phyloP scores from a whole-genome alignment of 768 basidiomycete genomes.

The Suillus clintonianus region DNA sequence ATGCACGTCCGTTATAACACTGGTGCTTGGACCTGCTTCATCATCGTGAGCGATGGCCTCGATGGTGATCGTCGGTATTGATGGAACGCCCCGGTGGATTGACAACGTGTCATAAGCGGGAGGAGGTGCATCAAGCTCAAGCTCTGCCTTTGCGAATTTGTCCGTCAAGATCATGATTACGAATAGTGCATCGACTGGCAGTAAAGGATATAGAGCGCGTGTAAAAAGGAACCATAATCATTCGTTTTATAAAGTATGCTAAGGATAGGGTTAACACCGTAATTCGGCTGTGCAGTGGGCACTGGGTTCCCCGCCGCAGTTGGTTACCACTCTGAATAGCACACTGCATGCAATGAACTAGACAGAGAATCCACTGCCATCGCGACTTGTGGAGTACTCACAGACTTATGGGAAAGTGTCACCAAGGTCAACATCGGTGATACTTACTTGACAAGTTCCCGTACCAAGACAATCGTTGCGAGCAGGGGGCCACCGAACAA shows the following conservation, averaged over 20 bases:
- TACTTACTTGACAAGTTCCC: background rate
- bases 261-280: background rate
- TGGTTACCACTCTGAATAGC: background rate
- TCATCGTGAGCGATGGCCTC: background rate
- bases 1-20: background rate
- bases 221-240: background rate
- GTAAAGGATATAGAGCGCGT: background rate
- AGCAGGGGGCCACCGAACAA: no score
- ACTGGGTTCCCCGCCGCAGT: background rate
- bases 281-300: background rate
- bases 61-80: background rate
- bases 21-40: background rate
- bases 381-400: background rate
- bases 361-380: no score
- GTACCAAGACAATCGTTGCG: background rate
- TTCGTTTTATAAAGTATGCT: background rate
- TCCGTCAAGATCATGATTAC: background rate
- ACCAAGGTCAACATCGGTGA: background rate
- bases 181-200: background rate
- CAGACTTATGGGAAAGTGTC: background rate
- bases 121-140: background rate
- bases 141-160: background rate
- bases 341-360: no score
- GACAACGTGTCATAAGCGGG: conserved; percentile 1
- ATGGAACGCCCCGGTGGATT: background rate